These are phyloP conservation scores for Thermochaetoides thermophila DNA, from an alignment of 495 filamentous ascomycete species.

Conservation along the genomic window DNA sequence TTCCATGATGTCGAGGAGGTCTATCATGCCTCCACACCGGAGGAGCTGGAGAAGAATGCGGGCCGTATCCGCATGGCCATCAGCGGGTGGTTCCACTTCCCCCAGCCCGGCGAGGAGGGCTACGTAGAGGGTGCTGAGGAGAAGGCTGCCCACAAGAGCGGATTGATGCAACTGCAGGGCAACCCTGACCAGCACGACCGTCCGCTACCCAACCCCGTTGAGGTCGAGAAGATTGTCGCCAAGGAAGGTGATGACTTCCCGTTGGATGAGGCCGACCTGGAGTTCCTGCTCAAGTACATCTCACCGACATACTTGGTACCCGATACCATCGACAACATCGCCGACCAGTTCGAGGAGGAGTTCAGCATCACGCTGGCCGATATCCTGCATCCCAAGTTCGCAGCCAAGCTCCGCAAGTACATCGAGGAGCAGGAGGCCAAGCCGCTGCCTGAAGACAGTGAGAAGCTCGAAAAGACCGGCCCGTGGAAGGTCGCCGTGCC, in stretches of 20 bases:
- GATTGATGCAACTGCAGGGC: conserved; percentile 78
- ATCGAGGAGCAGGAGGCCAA: conserved; percentile 49
- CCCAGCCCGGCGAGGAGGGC: conserved; percentile 88
- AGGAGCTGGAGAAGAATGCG: conserved; percentile 43
- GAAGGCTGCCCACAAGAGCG: conserved; percentile 72
- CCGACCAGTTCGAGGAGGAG: conserved; percentile 62
- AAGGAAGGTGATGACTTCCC: conserved; percentile 33
- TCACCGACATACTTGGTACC: conserved; percentile 85
- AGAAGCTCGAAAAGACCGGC: conserved; percentile 44
- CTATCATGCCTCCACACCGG: conserved; percentile 45
- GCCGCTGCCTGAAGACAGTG: conserved; percentile 28
- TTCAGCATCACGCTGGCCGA: conserved; percentile 65
- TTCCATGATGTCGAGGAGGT: conserved; percentile 99
- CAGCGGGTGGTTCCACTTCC: conserved; percentile 98
- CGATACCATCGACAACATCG: conserved; percentile 72
- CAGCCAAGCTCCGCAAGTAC: conserved; percentile 48
- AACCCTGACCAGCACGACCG: conserved; percentile 77
- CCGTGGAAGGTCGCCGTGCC: conserved; percentile 68
- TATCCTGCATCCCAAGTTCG: conserved; percentile 67
- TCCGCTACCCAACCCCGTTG: conserved; percentile 47
- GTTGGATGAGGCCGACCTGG: conserved; percentile 58
- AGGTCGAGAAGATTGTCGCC: conserved; percentile 31
- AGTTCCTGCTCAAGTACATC: conserved; percentile 80
- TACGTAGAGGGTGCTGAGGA: conserved; percentile 81
- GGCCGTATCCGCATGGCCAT: conserved; percentile 87